A percentile compares a stretch with the other conserved stretches of the same genome.
phyloP scores from a whole-genome alignment of 345 rosid species.

The Ceriops decandra region DNA sequence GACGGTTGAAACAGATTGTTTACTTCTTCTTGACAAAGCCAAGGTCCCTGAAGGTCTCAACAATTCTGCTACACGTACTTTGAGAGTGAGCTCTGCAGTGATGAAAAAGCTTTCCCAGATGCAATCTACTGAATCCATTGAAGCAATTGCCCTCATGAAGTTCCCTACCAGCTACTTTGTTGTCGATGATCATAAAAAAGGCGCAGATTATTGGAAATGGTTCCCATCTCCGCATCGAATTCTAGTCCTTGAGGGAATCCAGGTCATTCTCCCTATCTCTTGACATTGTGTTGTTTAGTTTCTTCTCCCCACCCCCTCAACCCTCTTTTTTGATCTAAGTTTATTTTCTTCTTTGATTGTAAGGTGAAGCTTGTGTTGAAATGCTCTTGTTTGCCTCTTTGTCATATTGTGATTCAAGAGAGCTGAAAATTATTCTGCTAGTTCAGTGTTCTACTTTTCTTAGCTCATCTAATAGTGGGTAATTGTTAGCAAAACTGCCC shows the following conservation, averaged over 20 bases:
- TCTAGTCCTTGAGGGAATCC: constrained; percentile 62
- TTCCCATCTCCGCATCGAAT: constrained; percentile 60
- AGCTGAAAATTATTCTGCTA: too few relatives aligned
- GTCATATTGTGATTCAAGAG: too few relatives aligned
- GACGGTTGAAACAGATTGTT: constrained; percentile 41
- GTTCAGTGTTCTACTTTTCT: too few relatives aligned
- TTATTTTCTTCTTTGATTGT: not conserved
- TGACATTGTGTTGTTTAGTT: not conserved
- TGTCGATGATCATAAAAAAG: constrained; percentile 11
- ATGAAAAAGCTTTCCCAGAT: constrained; percentile 79
- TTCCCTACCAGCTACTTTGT: not conserved
- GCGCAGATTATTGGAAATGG: constrained; percentile 49
- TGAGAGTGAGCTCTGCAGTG: constrained; percentile 50
- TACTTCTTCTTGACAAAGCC: constrained; percentile 51
- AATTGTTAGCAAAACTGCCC: too few relatives aligned
- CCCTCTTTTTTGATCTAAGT: not conserved
- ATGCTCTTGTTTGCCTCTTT: not conserved
- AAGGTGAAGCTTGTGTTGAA: not conserved
- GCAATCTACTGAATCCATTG: constrained; percentile 63
- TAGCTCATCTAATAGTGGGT: too few relatives aligned
- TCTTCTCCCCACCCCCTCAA: not conserved
- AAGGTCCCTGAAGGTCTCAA: constrained; percentile 47
- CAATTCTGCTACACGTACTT: constrained; percentile 20
- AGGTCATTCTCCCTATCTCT: not conserved
- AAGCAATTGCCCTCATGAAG: constrained; percentile 51